These are phyloP conservation scores for Beta vulgaris DNA, from an alignment of 148 eudicot species.

Conservation along the genomic window DNA sequence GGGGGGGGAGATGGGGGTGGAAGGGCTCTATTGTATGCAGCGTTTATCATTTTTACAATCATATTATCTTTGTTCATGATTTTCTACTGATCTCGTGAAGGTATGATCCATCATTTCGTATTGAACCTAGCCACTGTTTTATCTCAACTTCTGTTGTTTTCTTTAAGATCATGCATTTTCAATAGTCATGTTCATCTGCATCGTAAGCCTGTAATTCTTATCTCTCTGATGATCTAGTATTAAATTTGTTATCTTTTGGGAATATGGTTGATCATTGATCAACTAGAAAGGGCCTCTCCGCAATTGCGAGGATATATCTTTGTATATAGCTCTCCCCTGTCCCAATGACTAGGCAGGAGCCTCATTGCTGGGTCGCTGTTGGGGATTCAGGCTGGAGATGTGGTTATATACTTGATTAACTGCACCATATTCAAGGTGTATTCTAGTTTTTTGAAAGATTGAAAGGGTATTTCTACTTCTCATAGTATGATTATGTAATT, in stretches of 20 bases:
- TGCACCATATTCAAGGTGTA: neutral
- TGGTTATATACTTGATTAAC: neutral
- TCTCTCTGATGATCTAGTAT: neutral
- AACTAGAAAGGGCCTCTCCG: neutral
- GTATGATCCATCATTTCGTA: neutral
- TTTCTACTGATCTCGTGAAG: neutral
- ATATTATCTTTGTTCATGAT: neutral
- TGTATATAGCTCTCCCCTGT: neutral
- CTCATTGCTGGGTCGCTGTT: neutral
- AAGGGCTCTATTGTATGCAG: neutral
- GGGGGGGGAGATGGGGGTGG: no score
- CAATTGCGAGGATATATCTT: neutral
- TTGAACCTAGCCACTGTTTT: neutral
- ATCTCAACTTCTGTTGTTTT: neutral
- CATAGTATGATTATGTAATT: neutral
- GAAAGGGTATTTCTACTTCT: neutral
- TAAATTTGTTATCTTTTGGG: neutral
- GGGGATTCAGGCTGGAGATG: neutral
- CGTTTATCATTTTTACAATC: neutral
- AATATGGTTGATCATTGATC: neutral
- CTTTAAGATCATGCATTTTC: neutral
- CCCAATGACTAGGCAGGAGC: neutral
- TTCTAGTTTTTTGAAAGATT: neutral
- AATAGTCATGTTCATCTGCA: neutral
- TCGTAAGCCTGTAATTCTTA: neutral